phyloP scores from a whole-genome alignment of 805 yeast genomes.

The Candida boidinii region DNA sequence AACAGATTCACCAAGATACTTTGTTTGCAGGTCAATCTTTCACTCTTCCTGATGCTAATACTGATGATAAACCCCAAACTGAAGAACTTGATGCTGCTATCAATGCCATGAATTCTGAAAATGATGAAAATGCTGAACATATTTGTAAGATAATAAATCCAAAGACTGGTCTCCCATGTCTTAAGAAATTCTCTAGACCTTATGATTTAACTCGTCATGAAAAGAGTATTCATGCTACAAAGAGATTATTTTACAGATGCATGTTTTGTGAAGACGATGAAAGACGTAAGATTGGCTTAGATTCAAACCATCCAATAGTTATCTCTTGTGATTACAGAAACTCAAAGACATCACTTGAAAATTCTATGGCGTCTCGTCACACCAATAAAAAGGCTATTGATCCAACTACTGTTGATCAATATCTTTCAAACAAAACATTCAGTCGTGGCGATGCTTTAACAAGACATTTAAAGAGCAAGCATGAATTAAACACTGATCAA shows the following conservation, averaged over 20 bases:
- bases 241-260: slow-evolving; percentile 80
- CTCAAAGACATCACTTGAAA: slow-evolving; percentile 18
- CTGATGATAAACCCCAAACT: not conserved
- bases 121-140: slow-evolving; percentile 28
- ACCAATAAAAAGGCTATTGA: slow-evolving; percentile 39
- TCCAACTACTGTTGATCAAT: slow-evolving; percentile 17
- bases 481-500: slow-evolving; percentile 57
- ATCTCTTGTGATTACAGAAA: slow-evolving; percentile 16
- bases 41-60: not conserved
- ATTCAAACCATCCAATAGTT: slow-evolving; percentile 38
- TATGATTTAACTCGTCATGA: slow-evolving; percentile 93
- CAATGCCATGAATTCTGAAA: slow-evolving; percentile 2
- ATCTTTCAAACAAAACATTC: slow-evolving; percentile 54
- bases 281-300: slow-evolving; percentile 32
- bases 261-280: slow-evolving; percentile 72
- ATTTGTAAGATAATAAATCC: slow-evolving; percentile 55
- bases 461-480: slow-evolving; percentile 89
- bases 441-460: slow-evolving; percentile 92
- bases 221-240: slow-evolving; percentile 89
- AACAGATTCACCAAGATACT: not conserved
- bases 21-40: no score
- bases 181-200: slow-evolving; percentile 83
- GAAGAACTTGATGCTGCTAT: not conserved
- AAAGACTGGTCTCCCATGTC: slow-evolving; percentile 53
- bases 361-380: slow-evolving; percentile 21